Base-by-base conservation (phyloP, 768 basidiomycete genomes). In the Antrodiella citrinella region DNA sequence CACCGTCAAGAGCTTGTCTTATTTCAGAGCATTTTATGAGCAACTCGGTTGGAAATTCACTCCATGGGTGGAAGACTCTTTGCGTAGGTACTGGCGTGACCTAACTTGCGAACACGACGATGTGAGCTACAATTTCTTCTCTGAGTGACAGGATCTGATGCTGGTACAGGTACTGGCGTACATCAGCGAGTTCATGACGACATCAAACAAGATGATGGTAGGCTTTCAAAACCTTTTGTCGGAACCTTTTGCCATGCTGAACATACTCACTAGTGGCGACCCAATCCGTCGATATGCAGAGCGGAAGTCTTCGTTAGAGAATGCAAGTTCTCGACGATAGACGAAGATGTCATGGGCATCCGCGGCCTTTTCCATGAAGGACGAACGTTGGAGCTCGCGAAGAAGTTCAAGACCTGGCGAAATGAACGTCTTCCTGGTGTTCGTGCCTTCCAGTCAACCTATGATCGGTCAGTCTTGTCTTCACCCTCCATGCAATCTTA, bases 371-470 rank as follows among this genome's bases (percentile, higher is more conserved):
- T 81, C 55, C 83, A 88, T 59, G 67, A 69, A 53, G 68, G 65
- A 13, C 74, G 84, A 42, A 72, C 91, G 4, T 57, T 71, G 9
- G 75, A 81, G 46, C 74, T 91, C 3, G 80, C 85, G 1, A 65
- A 74, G 19, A 73, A 71, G 20, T 83, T 94, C 62, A 76, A 78
- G 40, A 62, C 71, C 18, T 90, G 87, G 90, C 75, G 86, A 25
- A 71, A 73, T 35, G 76, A 85, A 52, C 78, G 91, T 25, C 63
- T 81, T 3, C 79, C 88, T 18, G 89, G 90, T 3, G 78, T 81
- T 21, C 78, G 84, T 26, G 89, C 89, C 3, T 84, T 89, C 59
- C 84, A 89, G 59, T 92, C 89, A 0, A 82, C 77, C n/a, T 91
- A 92, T 57, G 91, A 94, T 60, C 77, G 83, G 77, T 82, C 62